Evolutionary conservation across 306 rosid species (phyloP), one percentile per base, ranked within the genome.

Genomic region (Urtica urens): DNA sequence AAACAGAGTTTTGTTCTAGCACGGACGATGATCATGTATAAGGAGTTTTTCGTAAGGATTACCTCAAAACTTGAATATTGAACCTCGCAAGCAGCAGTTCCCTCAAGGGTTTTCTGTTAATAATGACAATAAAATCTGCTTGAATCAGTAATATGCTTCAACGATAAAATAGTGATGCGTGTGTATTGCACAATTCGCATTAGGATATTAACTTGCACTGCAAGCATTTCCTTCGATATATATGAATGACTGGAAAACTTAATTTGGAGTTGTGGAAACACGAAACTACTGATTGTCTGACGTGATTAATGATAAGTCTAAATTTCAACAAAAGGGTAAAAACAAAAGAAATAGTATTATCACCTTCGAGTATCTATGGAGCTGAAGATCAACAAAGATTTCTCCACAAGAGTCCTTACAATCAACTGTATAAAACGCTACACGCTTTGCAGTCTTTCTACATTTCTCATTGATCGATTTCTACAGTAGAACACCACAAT

Each of bases 371-470:
- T 81, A 84, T 48, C 59, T 74, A 67, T 90, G 80, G 51, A 79
- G 73, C 64, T 72, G 90, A 56, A 90, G 77, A 56, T 90, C 95
- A 59, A 84, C 94, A 77, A 90, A 90, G 59, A 90, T 75, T 84
- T 90, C 95, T 42, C 97, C 95, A 71, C 82, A 90, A 22, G 97
- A 84, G 59, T 90, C 95, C 73, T 86, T 77, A 53, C 93, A 84
- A 42, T 84, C 95, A 61, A 84, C 94, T 13, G 94, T 53, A 71
- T 81, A 84, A 72, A 90, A 90, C 37, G 95, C 80, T 60, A 85
- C 60, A 6, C 68, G 82, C 72, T 82, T 90, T 5, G 80, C 58
- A 48, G 72, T 49, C 75, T 77, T 90, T 51, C 94, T 71, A 75
- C 95, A 90, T 71, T 78, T 90, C 5, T 79, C 94, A 67, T 85